Conservation (phyloP, 139 green algal genomes). For the Chlorokybus atmophyticus region DNA sequence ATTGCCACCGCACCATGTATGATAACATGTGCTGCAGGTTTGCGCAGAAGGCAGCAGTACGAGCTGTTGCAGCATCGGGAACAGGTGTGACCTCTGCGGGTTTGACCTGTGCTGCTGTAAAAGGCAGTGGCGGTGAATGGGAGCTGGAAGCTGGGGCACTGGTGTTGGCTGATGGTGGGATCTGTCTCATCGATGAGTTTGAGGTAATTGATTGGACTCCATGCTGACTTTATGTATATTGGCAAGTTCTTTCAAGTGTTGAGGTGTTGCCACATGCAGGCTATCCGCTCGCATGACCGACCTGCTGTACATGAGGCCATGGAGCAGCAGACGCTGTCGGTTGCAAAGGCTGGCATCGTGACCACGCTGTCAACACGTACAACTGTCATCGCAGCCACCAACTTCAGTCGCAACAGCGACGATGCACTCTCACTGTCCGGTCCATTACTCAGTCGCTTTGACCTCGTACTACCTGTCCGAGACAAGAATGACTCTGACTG, state of each 20-base stretch:
- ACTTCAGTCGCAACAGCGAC: too few species aligned
- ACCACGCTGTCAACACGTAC: slow-evolving; percentile 59
- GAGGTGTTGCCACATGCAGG: background rate
- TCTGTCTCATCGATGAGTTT: slow-evolving; percentile 33
- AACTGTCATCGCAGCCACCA: slow-evolving; percentile 38
- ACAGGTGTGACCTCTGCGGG: too few species aligned
- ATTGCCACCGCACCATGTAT: too few species aligned
- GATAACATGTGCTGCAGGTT: too few species aligned
- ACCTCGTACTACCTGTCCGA: slow-evolving; percentile 55
- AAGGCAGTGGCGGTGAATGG: too few species aligned
- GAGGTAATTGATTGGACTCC: background rate
- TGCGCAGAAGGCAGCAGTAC: too few species aligned
- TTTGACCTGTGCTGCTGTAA: too few species aligned
- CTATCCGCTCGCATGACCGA: slow-evolving; percentile 46
- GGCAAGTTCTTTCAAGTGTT: background rate
- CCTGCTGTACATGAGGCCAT: slow-evolving; percentile 81
- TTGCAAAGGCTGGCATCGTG: slow-evolving; percentile 84
- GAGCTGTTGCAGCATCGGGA: too few species aligned
- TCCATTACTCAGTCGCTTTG: slow-evolving; percentile 73
- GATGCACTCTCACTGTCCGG: too few species aligned
- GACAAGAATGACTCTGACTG: slow-evolving; percentile 34
- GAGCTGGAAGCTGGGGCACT: slow-evolving; percentile 67
- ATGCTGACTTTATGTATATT: background rate
- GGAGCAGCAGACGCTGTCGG: slow-evolving; percentile 83
- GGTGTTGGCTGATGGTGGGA: slow-evolving; percentile 59